phyloP scores from a whole-genome alignment of 2,329 filamentous ascomycete species.

The Venturiaceae sp. region DNA sequence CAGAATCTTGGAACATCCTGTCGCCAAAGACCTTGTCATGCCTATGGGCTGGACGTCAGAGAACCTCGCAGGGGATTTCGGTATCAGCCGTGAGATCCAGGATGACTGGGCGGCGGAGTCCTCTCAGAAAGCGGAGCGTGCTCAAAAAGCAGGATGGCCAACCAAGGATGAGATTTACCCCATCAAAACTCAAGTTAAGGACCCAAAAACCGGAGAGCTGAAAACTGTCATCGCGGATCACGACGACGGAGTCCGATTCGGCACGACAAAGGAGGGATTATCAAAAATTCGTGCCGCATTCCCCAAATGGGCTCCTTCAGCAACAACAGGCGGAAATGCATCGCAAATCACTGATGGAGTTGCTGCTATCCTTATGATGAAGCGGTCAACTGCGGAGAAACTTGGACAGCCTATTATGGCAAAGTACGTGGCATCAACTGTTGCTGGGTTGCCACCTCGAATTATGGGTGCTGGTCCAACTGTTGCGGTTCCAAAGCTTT shows the following conservation, averaged over 20 bases:
- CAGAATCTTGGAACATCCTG: conserved; percentile 65
- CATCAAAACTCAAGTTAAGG: conserved; percentile 74
- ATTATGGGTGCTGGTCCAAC: conserved; percentile 95
- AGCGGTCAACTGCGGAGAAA: conserved; percentile 77
- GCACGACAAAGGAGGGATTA: conserved; percentile 82
- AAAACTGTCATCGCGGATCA: conserved; percentile 72
- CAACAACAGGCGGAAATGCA: conserved; percentile 93
- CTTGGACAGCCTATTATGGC: conserved; percentile 84
- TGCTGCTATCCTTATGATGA: conserved; percentile 91
- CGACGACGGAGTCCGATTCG: conserved; percentile 80
- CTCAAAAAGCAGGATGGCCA: conserved; percentile 67
- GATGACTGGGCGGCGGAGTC: conserved; percentile 87
- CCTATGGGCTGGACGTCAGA: conserved; percentile 92
- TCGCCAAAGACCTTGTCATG: conserved; percentile 92
- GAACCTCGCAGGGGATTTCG: conserved; percentile 82
- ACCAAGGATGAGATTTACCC: conserved; percentile 89
- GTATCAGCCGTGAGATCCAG: conserved; percentile 62
- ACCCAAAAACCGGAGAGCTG: conserved; percentile 82
- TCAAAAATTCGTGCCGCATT: conserved; percentile 86
- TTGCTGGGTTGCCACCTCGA: conserved; percentile 83
- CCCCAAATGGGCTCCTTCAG: conserved; percentile 70
- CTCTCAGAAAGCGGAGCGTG: conserved; percentile 80
- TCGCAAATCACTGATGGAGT: conserved; percentile 91
- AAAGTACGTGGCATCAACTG: conserved; percentile 78
- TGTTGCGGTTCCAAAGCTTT: conserved; percentile 87